phyloP scores from a whole-genome alignment of 2,329 filamentous ascomycete species.

The Sclerotinia glacialis region DNA sequence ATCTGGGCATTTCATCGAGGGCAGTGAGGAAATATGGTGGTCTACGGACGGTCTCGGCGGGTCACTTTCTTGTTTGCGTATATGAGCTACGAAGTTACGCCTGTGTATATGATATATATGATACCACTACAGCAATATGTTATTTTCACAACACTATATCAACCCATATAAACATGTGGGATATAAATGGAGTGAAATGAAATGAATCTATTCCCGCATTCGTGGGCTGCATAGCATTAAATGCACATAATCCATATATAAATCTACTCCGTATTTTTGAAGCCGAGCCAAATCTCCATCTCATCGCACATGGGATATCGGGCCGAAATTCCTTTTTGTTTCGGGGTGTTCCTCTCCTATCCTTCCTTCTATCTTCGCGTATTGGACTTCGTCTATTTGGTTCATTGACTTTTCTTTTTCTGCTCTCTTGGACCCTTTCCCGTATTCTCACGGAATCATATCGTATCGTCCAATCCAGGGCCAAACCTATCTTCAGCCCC shows the following conservation, averaged over 20 bases:
- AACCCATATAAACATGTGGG: not conserved
- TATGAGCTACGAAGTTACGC: not conserved
- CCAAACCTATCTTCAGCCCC: too few relatives aligned
- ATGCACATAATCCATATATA: too few relatives aligned
- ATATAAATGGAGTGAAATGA: not conserved
- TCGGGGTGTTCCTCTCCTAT: too few relatives aligned
- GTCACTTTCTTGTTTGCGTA: not conserved
- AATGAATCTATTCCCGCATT: not conserved
- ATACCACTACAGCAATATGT: slow-evolving; percentile 11
- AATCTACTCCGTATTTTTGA: not conserved
- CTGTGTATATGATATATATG: slow-evolving; percentile 6
- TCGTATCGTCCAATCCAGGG: not conserved
- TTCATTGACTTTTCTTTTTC: too few relatives aligned
- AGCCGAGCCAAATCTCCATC: not conserved
- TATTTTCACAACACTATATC: not conserved
- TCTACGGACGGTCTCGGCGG: not conserved
- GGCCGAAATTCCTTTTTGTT: not conserved
- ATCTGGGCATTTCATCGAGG: not conserved
- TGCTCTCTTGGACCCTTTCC: too few relatives aligned
- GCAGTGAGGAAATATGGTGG: not conserved
- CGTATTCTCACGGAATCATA: not conserved
- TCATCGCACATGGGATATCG: not conserved
- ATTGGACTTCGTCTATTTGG: too few relatives aligned
- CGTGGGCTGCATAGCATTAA: too few relatives aligned
- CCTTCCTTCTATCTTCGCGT: not conserved